Conservation (phyloP, 2,329 filamentous ascomycete species). For the Rhinocladiella similis region DNA sequence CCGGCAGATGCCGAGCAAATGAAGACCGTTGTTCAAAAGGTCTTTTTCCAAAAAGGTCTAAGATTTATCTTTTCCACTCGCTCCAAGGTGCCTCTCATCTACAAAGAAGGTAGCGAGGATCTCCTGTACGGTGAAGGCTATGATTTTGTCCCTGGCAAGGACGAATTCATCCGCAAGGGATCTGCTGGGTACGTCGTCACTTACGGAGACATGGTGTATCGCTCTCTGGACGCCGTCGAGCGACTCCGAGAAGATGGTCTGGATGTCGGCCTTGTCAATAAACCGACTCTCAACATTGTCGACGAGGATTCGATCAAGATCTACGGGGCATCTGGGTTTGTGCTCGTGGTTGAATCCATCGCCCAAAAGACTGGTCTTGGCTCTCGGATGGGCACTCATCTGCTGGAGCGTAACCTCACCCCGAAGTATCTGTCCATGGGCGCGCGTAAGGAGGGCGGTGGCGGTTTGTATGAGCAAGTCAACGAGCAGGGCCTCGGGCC, state of each 20-base stretch:
- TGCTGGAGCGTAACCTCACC: conserved; percentile 39
- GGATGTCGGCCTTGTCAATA: conserved; percentile 42
- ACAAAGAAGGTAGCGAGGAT: conserved; percentile 39
- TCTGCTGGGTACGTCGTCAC: conserved; percentile 40
- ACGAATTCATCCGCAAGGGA: conserved; percentile 40
- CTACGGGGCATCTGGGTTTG: conserved; percentile 40
- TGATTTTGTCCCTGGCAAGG: conserved; percentile 39
- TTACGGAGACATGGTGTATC: conserved; percentile 44
- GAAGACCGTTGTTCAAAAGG: conserved; percentile 38
- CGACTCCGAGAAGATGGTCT: conserved; percentile 37
- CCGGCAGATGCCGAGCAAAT: conserved; percentile 44
- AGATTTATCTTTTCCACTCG: conserved; percentile 42
- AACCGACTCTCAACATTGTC: conserved; percentile 40
- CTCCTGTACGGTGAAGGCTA: conserved; percentile 39
- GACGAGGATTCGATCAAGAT: conserved; percentile 40
- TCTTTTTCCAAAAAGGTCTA: conserved; percentile 41
- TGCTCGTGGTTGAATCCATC: conserved; percentile 40
- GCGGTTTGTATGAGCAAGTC: conserved; percentile 41
- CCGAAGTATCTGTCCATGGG: conserved; percentile 41
- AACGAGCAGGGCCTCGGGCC: conserved; percentile 41
- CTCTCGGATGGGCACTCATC: conserved; percentile 38
- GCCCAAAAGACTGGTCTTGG: conserved; percentile 43
- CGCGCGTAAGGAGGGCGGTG: conserved; percentile 40
- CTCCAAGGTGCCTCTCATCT: conserved; percentile 40
- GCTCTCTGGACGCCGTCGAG: conserved; percentile 42